Conservation (phyloP, 148 eudicot genomes). For the Salicornia ramosissima region DNA sequence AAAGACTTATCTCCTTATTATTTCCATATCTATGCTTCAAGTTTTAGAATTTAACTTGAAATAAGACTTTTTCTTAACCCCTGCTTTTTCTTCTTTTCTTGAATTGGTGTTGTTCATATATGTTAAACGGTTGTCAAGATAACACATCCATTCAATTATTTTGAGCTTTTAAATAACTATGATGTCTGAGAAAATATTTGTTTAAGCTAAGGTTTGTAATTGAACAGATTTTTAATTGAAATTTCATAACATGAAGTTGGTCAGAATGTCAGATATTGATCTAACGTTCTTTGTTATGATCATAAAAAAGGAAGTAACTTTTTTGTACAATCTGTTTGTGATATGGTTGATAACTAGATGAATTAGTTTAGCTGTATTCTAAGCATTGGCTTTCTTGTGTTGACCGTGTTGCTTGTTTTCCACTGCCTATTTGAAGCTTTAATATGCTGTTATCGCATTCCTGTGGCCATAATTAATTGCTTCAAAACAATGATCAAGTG, state of each 20-base stretch:
- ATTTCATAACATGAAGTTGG: not conserved
- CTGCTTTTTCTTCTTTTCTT: slow-evolving; percentile 1
- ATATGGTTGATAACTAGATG: not conserved
- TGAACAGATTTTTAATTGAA: not conserved
- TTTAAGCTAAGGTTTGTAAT: not conserved
- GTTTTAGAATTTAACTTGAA: no score
- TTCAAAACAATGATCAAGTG: not conserved
- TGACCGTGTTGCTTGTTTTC: not conserved
- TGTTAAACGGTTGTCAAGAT: not conserved
- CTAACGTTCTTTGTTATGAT: not conserved
- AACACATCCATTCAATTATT: not conserved
- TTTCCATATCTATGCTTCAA: not conserved
- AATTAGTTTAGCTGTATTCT: not conserved
- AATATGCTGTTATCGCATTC: not conserved
- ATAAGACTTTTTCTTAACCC: not conserved
- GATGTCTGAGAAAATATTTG: not conserved
- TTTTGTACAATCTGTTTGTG: not conserved
- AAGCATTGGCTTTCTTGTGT: not conserved
- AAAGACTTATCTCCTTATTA: not conserved
- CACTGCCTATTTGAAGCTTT: not conserved
- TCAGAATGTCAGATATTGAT: not conserved
- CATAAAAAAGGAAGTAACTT: not conserved
- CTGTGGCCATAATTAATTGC: not conserved
- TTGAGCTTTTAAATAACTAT: not conserved
- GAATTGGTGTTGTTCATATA: not conserved